Evolutionary conservation across 2,329 filamentous ascomycete genomes (phyloP).

Genomic region (Colletotrichum filicis): DNA sequence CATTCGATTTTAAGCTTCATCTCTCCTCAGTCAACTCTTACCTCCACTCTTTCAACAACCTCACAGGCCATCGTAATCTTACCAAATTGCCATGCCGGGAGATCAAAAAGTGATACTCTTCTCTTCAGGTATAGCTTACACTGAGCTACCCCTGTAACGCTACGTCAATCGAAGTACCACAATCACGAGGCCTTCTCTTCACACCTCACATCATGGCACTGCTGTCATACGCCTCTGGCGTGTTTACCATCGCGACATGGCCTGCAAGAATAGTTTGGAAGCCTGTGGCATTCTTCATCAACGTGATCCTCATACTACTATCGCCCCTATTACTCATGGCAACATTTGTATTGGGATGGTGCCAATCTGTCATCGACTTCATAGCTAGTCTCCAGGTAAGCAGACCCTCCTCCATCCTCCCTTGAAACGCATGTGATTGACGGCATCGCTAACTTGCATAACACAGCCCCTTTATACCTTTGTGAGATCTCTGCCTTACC

Average conservation of each 20-base stretch:
- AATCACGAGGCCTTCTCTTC: background rate
- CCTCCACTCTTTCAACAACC: background rate
- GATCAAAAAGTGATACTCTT: background rate
- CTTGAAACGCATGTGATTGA: constrained; percentile 6
- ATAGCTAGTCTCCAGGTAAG: constrained; percentile 50
- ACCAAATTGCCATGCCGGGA: background rate
- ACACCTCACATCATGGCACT: constrained; percentile 13
- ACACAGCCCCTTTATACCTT: constrained; percentile 55
- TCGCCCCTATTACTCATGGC: constrained; percentile 50
- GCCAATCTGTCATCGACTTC: constrained; percentile 41
- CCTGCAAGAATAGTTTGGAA: constrained; percentile 45
- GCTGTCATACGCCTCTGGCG: constrained; percentile 20
- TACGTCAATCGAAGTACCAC: background rate
- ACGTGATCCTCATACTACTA: constrained; percentile 45
- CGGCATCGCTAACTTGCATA: constrained; percentile 30
- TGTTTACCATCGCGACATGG: constrained; percentile 38
- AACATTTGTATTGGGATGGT: constrained; percentile 40
- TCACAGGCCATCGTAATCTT: background rate
- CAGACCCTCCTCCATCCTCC: background rate
- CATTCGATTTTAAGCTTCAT: background rate
- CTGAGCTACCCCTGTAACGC: background rate
- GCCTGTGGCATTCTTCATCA: constrained; percentile 40
- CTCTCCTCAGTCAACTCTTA: background rate
- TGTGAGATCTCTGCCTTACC: constrained; percentile 43
- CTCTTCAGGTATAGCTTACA: background rate